Base-by-base conservation (phyloP, 163 green algal species). In the Scenedesmus sp. region DNA sequence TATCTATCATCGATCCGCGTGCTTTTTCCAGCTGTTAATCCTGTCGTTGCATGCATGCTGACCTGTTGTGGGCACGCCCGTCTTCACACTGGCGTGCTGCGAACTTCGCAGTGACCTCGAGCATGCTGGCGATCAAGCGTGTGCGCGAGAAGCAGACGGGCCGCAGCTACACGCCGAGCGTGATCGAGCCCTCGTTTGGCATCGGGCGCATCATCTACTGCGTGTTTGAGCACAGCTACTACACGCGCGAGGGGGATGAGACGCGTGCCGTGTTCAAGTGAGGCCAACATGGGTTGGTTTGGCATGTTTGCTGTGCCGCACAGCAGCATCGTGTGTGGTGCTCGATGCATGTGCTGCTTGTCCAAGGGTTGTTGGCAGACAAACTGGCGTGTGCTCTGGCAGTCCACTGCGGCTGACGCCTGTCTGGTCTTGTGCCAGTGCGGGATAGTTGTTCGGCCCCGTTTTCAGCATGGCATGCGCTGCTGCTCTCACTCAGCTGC, bases 181-280 rank as follows among this genome's bases (percentile, higher is more conserved):
- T 99, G 43, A 99, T 99, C 82, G 98, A 99, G 96, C 98, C 98
- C 16, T 99, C 98, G 1, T 99, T 99, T 89, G 98, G 98, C 88
- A 99, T 99, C 83, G 98, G 98, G 13, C 96, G 98, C 91, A 98
- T 99, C 95, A 97, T 99, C 91, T 99, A 99, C 95, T 99, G 97
- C 95, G 95, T 99, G 83, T 99, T 99, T 90, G 98, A 99, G 96
- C 98, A 99, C 95, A 92, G 91, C 49, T 99, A 98, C 94, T 99
- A 99, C 94, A 92, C 88, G 7, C 84, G 83, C 26, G 83, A 92
- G 83, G 93, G 88, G 68, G 78, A 94, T 56, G 93, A 95, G 87
- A 68, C 86, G 76, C 96, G 96, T 59, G 95, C 94, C 1, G 97
- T 99, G 22, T 98, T 99, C 93, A 89, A 87, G 85, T 68, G 18